Base-by-base conservation (phyloP, 108 stramenopile species). In the Nitzschia sp. region DNA sequence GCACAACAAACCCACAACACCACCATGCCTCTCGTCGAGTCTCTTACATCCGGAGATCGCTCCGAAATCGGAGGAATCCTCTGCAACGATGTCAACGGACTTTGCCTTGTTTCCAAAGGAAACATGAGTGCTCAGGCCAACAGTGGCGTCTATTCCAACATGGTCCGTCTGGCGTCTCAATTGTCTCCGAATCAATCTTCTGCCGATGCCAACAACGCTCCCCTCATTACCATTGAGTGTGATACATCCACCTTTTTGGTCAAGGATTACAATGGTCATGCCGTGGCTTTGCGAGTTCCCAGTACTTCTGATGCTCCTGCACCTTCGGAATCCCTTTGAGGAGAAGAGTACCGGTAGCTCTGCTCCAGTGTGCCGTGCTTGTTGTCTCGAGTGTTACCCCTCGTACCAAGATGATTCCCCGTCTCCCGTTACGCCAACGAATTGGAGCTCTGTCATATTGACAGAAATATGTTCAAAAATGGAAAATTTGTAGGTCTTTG, bases 211-310 rank as follows among this genome's bases (percentile, higher is more conserved):
- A 56, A 63, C 39, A 73, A 71, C 53, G 52, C 71, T 17, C 86
- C 86, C 8, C 51, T 87, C 22, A 75, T 90, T 46, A 82, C 83
- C 11, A 82, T 90, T 42, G 86, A 87, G 67, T 84, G 81, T 5
- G 81, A 87, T 14, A 34, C 60, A 10, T 67, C 79, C 15, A 55
- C 76, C n/a, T 53, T 81, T 10, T 53, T 90, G 56, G 72, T 87
- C 12, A 90, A 90, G 61, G 86, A 90, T 41, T 90, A 87, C 57
- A 81, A 82, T 43, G 78, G 85, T 14, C 69, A 79, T 41, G 75
- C 82, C 5, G 79, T 87, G 3, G 86, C 83, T 9, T 69, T 90
- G 51, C 70, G 73, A 22, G 82, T 86, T 57, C 89, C 89, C 44
- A 73, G 38, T 51, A 53, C 53, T n/a, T 24, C 21, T 26, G 56